A percentile compares a stretch with the other conserved stretches of the same genome.
Evolutionary conservation across 192 early-diverging fungal genomes (phyloP).

Genomic region (Mycoemilia scoparia): DNA sequence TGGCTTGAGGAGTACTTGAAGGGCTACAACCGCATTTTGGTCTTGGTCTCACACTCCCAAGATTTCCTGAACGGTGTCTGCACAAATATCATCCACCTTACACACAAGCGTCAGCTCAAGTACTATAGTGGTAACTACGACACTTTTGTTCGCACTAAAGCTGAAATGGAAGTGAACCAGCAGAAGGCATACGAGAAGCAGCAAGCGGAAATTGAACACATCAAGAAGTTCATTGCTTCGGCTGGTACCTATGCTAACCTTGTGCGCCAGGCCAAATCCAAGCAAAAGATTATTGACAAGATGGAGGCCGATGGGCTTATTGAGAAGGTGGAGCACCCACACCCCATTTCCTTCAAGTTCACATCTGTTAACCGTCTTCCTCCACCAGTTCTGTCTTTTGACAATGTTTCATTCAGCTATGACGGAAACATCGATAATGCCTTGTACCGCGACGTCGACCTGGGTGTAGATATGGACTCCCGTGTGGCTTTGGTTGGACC

Average conservation of each 20-base stretch:
- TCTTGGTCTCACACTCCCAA: conserved; percentile 85
- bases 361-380: conserved; percentile 71
- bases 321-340: conserved; percentile 72
- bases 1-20: conserved; percentile 68
- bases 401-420: conserved; percentile 87
- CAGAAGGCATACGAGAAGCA: conserved; percentile 98
- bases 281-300: conserved; percentile 99
- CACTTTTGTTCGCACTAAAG: conserved; percentile 84
- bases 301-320: conserved; percentile 98
- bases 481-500: conserved; percentile 94
- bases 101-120: conserved; percentile 67
- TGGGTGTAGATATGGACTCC: conserved; percentile 95
- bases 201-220: conserved; percentile 97
- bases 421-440: conserved; percentile 60
- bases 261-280: conserved; percentile 94
- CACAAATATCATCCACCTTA: conserved; percentile 91
- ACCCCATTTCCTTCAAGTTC: conserved; percentile 76
- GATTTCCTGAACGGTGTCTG: conserved; percentile 90
- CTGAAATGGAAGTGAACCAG: conserved; percentile 94
- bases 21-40: conserved; percentile 64
- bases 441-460: conserved; percentile 80
- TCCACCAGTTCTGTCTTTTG: conserved; percentile 86
- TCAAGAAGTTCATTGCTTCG: conserved; percentile 96
- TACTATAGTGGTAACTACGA: conserved; percentile 99
- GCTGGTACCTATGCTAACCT: conserved; percentile 99